Evolutionary conservation across 164 flowering plant species (phyloP), one percentile per base, ranked within the genome.

Genomic region (Stephania cephalantha): DNA sequence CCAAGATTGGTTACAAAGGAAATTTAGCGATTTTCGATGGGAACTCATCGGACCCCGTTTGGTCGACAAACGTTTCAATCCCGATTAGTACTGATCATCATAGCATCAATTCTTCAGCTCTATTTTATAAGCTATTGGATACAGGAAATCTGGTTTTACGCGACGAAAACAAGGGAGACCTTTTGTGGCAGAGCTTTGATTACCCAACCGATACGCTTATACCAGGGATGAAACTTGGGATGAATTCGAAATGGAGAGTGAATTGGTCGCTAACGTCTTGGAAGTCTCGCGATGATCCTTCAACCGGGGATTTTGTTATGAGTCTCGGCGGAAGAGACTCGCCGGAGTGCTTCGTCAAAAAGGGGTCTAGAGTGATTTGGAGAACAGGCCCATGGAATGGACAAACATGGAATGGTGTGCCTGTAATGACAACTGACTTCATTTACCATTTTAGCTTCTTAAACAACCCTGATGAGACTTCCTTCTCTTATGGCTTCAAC

Each of bases 131-230:
- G 74, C 83, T 91, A 5, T 68, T 85, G 42, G 89, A 86, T 48
- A 22, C 85, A 0, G 93, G 93, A 17, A 89, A 89, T 63, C 73
- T 89, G 4, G 84, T 88, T 3, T 2, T 88, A 71, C 46, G 22
- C 9, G n/a, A 9, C 5, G 3, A 44, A 58, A 7, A n/a, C 22
- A 61, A 9, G 7, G 66, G 66, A 6, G 22, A 7, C 42, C 4
- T 61, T 17, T 4, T n/a, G 20, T 61, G 66, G 66, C 66, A 61
- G 20, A 61, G 66, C 66, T 61, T 61, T n/a, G 66, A 61, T 61
- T 61, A 18, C 22, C 66, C 66, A 18, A 61, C 66, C 3, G 66
- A 61, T 7, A 61, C 66, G 2, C 20, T 61, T 61, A 9, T 61
- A 18, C 25, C 66, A 4, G 66, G 25, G 48, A 48, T 76, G 66